Evolutionary conservation across 2,329 filamentous ascomycete species (phyloP), one percentile per base, ranked within the genome.

Genomic region (Fusarium sp.): DNA sequence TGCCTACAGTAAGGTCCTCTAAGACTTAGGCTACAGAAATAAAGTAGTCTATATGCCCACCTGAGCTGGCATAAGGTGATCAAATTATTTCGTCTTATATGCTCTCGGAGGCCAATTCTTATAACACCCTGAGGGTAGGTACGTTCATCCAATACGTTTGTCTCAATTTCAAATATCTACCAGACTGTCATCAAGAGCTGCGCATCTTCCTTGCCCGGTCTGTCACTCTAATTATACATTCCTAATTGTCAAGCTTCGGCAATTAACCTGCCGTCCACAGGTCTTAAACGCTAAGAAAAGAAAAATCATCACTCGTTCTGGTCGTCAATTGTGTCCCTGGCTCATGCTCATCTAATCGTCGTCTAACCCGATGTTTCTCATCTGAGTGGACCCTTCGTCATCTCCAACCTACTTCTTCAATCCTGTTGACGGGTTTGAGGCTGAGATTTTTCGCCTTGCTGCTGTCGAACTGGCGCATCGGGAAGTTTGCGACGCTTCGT

Each of bases 401-500:
- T 48, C 23, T 40, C 10, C 32, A 49, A 25, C 23, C 10, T 10
- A 2, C 18, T 34, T 18, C 32, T 49, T 60, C 18, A 41, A 14
- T 57, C 21, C 13, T 43, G 40, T 42, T 55, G 43, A 13, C 13
- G 34, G 18, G 2, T 4, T 37, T 37, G 32, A 30, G 23, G 18
- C 8, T 16, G 34, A 13, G 42, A 25, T 23, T 12, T 13, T 28
- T 53, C 34, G 10, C 30, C 49, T 10, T 50, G 23, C 27, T 28
- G 50, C 3, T 16, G 55, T 4, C 23, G 13, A 18, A 25, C 27
- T 37, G 48, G 42, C 18, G 28, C 49, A 6, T 60, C 54, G 16
- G 68, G 54, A 48, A 70, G 68, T 25, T 32, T 53, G 34, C 51
- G 59, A 25, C 68, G 63, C 63, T 70, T 70, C 20, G 40, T 27